Evolutionary conservation across 192 early-diverging fungal genomes (phyloP), one percentile per base, ranked within the genome.

Genomic region (Gigaspora rosea): DNA sequence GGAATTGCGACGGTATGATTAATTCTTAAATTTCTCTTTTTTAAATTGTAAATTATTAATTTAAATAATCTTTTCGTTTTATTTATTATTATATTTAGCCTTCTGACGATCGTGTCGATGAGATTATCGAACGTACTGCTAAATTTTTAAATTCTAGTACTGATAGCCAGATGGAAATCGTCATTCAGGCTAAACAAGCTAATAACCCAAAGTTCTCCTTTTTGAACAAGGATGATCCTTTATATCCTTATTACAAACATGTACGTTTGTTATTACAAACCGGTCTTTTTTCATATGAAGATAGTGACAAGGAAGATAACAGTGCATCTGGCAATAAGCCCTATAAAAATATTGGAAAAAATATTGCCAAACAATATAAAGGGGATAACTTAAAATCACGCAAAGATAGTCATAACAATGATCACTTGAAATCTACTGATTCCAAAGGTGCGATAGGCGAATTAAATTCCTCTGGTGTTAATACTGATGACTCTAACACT

Each of bases 221-320:
- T 78, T 78, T 95, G 69, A 84, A 87, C 68, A 81, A 83, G 11
- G 79, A 81, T 4, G 80, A 89, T 71, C 71, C 61, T 1, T 78
- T 93, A n/a, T 87, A 93, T 75, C 80, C 87, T 35, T 95, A 93
- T 73, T 95, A 94, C 79, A 85, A 85, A 73, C 90, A 93, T 76
- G 77, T 94, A 4, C 71, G 84, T 7, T 86, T 84, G 83, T 83
- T 92, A 11, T 84, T 91, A 82, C 85, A 84, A 52, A 85, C 87
- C 11, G 89, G 88, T 0, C 79, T 94, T 1, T 86, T 84, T 59
- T 89, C 82, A 7, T 90, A 90, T 62, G 86, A 78, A 0, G 82
- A 66, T 59, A 76, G 57, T 71, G 73, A 80, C 18, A 78, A 78
- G 16, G 73, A 78, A 8, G 48, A 64, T 54, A 81, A 49, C 63